phyloP scores from a whole-genome alignment of 768 basidiomycete genomes.

The Lyophyllum atratum region DNA sequence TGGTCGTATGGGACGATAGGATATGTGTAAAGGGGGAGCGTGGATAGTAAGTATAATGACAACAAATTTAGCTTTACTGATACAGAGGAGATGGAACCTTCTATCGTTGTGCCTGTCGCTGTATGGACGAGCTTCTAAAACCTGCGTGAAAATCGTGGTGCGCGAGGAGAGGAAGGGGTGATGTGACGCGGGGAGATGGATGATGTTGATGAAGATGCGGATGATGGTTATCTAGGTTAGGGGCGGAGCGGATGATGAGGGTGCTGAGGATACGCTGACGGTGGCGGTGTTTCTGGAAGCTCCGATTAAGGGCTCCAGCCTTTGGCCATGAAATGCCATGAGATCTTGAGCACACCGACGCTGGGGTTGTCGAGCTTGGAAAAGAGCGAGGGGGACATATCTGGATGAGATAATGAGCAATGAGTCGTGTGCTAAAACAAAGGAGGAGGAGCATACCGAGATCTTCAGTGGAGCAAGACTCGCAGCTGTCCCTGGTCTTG shows the following conservation, averaged over 20 bases:
- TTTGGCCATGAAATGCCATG: conserved; percentile 61
- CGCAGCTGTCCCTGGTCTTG: conserved; percentile 59
- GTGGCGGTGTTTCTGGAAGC: neutral
- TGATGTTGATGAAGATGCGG: neutral
- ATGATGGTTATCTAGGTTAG: neutral
- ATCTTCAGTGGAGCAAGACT: conserved; percentile 49
- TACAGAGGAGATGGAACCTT: conserved; percentile 15
- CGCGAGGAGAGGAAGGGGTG: neutral
- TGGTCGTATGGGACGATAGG: conserved; percentile 1
- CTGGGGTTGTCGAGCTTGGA: conserved; percentile 46
- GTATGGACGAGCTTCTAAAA: conserved; percentile 13
- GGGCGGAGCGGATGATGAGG: neutral
- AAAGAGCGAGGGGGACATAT: conserved; percentile 69
- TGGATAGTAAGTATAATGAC: conserved; percentile 10
- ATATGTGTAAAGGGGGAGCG: neutral
- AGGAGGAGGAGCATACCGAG: conserved; percentile 48
- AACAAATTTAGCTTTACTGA: conserved; percentile 12
- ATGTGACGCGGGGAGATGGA: neutral
- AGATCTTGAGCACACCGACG: conserved; percentile 52
- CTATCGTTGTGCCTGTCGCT: conserved; percentile 17
- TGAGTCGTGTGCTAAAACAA: neutral
- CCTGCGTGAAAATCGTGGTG: conserved; percentile 1
- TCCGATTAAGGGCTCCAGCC: conserved; percentile 42
- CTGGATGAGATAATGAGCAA: conserved; percentile 32
- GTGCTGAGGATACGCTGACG: neutral